These are phyloP conservation scores for Quercus cerris DNA, from an alignment of 306 rosid genomes.

Conservation along the genomic window DNA sequence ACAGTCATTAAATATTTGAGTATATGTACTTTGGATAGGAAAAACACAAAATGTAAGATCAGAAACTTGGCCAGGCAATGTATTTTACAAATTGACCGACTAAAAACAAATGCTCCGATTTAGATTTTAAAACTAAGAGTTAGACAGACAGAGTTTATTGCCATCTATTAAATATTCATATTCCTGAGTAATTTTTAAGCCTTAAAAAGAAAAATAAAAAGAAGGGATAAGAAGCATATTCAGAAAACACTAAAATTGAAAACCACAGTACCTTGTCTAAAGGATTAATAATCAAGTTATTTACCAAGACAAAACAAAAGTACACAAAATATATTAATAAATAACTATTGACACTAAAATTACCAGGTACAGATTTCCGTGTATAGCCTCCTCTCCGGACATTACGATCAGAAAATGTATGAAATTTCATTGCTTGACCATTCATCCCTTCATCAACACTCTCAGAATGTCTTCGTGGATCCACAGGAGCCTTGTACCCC, in stretches of 20 bases:
- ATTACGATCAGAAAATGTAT: constrained; percentile 52
- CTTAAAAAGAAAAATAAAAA: background rate
- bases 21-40: too few relatives aligned
- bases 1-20: background rate
- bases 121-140: background rate
- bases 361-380: constrained; percentile 61
- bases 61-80: background rate
- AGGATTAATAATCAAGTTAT: background rate
- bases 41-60: background rate
- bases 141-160: background rate
- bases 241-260: background rate
- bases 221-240: background rate
- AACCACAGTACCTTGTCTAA: background rate
- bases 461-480: constrained; percentile 47
- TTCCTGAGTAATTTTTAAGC: background rate
- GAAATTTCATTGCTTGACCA: constrained; percentile 47
- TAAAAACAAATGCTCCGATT: background rate
- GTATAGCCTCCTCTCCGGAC: constrained; percentile 61
- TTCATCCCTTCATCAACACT: constrained; percentile 52
- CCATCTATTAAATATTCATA: background rate
- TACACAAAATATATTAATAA: background rate
- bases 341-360: background rate
- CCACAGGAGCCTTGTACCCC: constrained; percentile 44
- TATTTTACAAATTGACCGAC: background rate
- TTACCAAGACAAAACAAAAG: background rate